phyloP scores from a whole-genome alignment of 306 rosid species.

The Lablab purpureus region DNA sequence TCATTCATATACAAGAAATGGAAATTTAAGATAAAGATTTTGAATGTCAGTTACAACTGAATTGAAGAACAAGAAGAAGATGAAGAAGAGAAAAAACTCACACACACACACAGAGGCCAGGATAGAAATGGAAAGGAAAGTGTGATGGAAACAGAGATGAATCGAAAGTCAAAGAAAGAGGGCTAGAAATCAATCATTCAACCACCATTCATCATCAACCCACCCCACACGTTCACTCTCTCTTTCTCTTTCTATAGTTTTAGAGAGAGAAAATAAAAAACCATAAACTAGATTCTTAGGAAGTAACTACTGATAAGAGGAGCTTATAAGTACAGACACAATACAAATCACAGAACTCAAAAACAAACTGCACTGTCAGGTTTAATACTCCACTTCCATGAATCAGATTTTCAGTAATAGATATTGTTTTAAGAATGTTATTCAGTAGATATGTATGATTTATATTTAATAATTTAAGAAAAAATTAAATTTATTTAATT shows the following conservation, averaged over 20 bases:
- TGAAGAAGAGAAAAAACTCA: neutral
- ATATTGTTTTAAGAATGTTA: neutral
- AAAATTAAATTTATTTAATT: too few species aligned
- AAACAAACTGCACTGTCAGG: neutral
- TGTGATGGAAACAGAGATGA: slow-evolving; percentile 26
- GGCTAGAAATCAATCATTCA: slow-evolving; percentile 46
- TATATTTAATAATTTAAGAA: too few species aligned
- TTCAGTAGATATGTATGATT: too few species aligned
- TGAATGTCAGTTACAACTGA: neutral
- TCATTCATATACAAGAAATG: neutral
- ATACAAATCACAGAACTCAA: neutral
- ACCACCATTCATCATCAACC: slow-evolving; percentile 32
- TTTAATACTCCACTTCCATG: neutral
- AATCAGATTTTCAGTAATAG: neutral
- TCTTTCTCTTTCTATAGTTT: slow-evolving; percentile 19
- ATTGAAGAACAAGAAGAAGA: neutral
- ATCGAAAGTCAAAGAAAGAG: slow-evolving; percentile 53
- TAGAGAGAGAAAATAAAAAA: slow-evolving; percentile 1
- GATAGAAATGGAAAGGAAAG: neutral
- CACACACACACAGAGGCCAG: neutral
- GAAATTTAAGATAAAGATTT: neutral
- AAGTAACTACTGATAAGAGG: neutral
- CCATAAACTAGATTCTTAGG: neutral
- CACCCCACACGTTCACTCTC: slow-evolving; percentile 17
- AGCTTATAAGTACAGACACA: neutral